Percentiles rank a stretch among this genome's conserved stretches.
Conservation (phyloP, 305 asterid genomes). For the Ilex paraguariensis region DNA sequence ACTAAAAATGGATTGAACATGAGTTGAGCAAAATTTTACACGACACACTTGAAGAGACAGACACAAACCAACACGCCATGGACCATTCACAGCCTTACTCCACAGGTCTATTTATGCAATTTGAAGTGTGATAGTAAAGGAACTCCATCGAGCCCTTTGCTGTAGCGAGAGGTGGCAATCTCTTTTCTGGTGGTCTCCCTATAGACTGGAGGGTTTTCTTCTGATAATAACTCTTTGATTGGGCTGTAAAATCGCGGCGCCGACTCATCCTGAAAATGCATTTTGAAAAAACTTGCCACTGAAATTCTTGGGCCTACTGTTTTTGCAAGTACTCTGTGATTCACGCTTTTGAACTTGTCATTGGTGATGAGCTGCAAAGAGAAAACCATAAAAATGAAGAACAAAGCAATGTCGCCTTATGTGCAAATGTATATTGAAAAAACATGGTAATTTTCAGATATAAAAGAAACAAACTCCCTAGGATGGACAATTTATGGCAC, state of each 20-base stretch:
- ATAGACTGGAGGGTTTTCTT: constrained; percentile 36
- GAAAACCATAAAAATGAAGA: neutral
- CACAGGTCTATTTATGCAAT: neutral
- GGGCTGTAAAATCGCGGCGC: constrained; percentile 32
- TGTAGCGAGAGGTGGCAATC: constrained; percentile 23
- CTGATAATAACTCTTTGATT: constrained; percentile 33
- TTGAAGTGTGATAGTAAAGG: constrained; percentile 34
- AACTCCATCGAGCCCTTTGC: constrained; percentile 32
- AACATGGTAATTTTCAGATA: too few species aligned
- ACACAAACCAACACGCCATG: too few species aligned
- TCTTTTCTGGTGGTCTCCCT: constrained; percentile 35
- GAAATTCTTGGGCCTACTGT: constrained; percentile 1
- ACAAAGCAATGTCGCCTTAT: neutral
- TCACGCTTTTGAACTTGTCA: constrained; percentile 15
- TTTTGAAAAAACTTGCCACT: neutral
- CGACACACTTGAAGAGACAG: too few species aligned
- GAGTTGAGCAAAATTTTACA: too few species aligned
- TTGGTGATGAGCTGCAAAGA: constrained; percentile 26
- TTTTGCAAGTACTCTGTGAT: neutral
- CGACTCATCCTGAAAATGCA: constrained; percentile 5
- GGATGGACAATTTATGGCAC: too few species aligned
- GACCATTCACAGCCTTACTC: too few species aligned
- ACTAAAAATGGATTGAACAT: too few species aligned
- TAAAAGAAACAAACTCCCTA: neutral
- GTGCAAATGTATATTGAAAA: too few species aligned